phyloP scores from a whole-genome alignment of 179 eudicot species.

The Kewa caespitosa region DNA sequence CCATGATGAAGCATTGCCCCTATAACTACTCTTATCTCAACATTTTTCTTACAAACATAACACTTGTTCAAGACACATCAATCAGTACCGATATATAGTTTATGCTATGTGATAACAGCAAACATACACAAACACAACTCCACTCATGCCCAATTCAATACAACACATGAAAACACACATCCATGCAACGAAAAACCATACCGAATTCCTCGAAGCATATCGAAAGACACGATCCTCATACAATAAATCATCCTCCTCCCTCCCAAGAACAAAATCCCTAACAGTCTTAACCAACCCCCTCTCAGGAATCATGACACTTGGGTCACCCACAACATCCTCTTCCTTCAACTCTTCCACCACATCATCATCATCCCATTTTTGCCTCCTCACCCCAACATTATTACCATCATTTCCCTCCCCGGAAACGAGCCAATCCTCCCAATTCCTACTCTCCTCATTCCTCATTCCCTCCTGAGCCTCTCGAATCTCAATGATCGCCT shows the following conservation, averaged over 20 bases:
- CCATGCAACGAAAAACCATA: constrained; percentile 28
- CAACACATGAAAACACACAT: neutral
- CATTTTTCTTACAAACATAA: too few relatives aligned
- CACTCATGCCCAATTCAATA: neutral
- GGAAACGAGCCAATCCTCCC: constrained; percentile 94
- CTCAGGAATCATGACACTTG: constrained; percentile 51
- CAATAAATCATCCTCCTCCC: constrained; percentile 64
- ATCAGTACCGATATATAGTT: neutral
- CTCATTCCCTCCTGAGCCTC: constrained; percentile 76
- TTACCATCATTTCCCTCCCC: constrained; percentile 39
- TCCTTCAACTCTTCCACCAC: constrained; percentile 26
- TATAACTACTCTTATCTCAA: too few relatives aligned
- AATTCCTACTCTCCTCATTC: constrained; percentile 78
- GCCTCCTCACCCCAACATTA: constrained; percentile 27
- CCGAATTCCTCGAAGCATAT: constrained; percentile 86
- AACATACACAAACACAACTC: constrained; percentile 8
- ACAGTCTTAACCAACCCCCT: constrained; percentile 73
- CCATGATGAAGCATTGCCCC: too few relatives aligned
- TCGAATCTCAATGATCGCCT: constrained; percentile 80
- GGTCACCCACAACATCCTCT: constrained; percentile 44
- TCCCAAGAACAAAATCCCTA: constrained; percentile 59
- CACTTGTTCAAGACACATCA: neutral
- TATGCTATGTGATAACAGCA: too few relatives aligned
- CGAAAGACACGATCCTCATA: constrained; percentile 91
- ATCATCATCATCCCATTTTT: constrained; percentile 33